Conservation (phyloP, 1,284 basidiomycete genomes). For the Sporisorium exsertum region DNA sequence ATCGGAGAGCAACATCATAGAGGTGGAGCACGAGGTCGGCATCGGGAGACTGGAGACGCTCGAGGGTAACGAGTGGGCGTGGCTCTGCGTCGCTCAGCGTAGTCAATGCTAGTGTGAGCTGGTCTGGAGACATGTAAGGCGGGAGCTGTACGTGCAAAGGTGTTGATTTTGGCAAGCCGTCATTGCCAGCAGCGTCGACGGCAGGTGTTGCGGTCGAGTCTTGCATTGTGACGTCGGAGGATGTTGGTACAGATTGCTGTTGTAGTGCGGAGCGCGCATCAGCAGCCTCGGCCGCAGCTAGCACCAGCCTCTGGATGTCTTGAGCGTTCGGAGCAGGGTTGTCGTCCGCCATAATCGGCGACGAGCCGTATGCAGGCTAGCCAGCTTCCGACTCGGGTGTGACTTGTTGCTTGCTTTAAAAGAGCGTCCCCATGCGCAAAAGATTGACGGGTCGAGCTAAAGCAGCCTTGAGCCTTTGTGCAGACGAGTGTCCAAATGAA, state of each 20-base stretch:
- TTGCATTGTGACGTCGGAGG: slow-evolving; percentile 19
- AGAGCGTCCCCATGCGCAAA: slow-evolving; percentile 18
- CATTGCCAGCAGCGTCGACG: neutral
- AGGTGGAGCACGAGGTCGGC: slow-evolving; percentile 42
- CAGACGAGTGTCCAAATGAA: neutral
- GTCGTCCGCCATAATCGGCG: slow-evolving; percentile 43
- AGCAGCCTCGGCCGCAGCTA: slow-evolving; percentile 34
- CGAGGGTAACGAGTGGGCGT: slow-evolving; percentile 11
- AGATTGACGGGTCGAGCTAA: neutral
- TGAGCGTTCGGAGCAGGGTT: slow-evolving; percentile 40
- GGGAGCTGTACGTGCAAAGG: slow-evolving; percentile 28
- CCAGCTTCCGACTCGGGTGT: slow-evolving; percentile 6
- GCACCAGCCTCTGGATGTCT: slow-evolving; percentile 34
- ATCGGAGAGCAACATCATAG: slow-evolving; percentile 35
- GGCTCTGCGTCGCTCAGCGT: slow-evolving; percentile 22
- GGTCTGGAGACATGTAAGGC: slow-evolving; percentile 26
- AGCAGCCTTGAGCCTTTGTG: neutral
- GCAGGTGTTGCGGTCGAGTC: slow-evolving; percentile 12
- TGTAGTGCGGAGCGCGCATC: slow-evolving; percentile 16
- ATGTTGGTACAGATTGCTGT: slow-evolving; percentile 8
- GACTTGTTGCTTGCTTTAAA: neutral
- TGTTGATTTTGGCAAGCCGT: neutral
- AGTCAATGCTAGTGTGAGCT: slow-evolving; percentile 28
- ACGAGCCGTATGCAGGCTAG: slow-evolving; percentile 13
- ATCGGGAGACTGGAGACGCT: slow-evolving; percentile 40